phyloP scores from a whole-genome alignment of 1,139 yeast genomes.

The Casaregolazyma lundiana region DNA sequence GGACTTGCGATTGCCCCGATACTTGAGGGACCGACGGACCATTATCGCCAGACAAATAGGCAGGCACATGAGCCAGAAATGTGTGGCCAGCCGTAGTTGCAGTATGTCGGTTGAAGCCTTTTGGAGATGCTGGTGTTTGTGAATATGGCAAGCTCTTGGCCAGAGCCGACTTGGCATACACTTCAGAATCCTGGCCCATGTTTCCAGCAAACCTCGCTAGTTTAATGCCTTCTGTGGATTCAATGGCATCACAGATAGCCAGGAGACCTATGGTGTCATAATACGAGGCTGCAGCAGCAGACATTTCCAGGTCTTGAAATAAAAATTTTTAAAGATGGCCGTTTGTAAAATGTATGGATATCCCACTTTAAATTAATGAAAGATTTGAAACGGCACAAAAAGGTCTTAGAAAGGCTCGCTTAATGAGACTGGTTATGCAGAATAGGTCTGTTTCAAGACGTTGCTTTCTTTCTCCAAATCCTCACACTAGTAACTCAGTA shows the following conservation, averaged over 20 bases:
- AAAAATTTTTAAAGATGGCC: too few relatives aligned
- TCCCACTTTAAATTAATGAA: too few relatives aligned
- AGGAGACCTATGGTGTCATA: conserved; percentile 38
- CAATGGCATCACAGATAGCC: conserved; percentile 39
- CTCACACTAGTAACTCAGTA: not conserved
- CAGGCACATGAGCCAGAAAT: conserved; percentile 20
- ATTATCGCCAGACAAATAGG: conserved; percentile 15
- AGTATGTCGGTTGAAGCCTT: conserved; percentile 7
- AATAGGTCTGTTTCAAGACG: not conserved
- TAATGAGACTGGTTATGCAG: too few relatives aligned
- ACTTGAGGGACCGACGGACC: conserved; percentile 12
- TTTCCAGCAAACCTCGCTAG: conserved; percentile 14
- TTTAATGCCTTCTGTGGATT: conserved; percentile 35
- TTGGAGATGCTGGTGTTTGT: conserved; percentile 2
- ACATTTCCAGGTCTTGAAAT: not conserved
- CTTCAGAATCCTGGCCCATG: conserved; percentile 1
- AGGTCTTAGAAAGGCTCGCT: too few relatives aligned
- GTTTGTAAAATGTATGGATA: too few relatives aligned
- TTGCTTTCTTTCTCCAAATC: not conserved
- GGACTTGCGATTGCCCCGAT: conserved; percentile 11
- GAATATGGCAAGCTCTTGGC: conserved; percentile 10
- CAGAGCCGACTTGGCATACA: not conserved
- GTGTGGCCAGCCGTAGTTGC: conserved; percentile 8
- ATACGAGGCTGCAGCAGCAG: conserved; percentile 27
- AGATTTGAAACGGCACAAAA: not conserved